phyloP scores from a whole-genome alignment of 257 asterid genomes.

The Coffea canephora region DNA sequence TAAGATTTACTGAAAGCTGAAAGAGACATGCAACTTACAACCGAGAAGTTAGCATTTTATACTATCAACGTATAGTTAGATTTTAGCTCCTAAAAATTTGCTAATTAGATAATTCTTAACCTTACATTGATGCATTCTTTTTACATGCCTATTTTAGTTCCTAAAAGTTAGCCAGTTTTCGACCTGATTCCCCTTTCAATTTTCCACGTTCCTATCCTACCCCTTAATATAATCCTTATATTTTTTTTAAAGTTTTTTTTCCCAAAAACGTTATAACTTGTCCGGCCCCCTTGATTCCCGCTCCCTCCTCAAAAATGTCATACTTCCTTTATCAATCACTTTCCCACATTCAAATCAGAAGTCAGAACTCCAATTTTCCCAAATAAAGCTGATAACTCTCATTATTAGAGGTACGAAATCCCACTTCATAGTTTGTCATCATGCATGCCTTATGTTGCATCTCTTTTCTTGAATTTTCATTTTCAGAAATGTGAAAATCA shows the following conservation, averaged over 20 bases:
- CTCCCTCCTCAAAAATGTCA: not conserved
- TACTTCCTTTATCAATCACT: not conserved
- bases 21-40: too few relatives aligned
- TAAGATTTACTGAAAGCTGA: too few relatives aligned
- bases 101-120: not conserved
- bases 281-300: not conserved
- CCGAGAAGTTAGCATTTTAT: too few relatives aligned
- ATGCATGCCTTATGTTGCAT: not conserved
- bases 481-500: too few relatives aligned
- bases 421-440: not conserved
- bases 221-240: not conserved
- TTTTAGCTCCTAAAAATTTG: conserved; percentile 11
- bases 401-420: not conserved
- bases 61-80: not conserved
- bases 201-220: not conserved
- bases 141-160: conserved; percentile 7
- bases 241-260: too few relatives aligned
- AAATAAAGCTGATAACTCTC: not conserved
- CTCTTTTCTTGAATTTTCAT: not conserved
- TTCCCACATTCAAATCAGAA: not conserved
- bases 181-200: not conserved
- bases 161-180: not conserved
- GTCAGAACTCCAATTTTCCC: not conserved
- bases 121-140: not conserved
- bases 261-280: not conserved